These are phyloP conservation scores for Oropetium thomaeum DNA, from an alignment of 176 grass and related monocot genomes.

Conservation along the genomic window DNA sequence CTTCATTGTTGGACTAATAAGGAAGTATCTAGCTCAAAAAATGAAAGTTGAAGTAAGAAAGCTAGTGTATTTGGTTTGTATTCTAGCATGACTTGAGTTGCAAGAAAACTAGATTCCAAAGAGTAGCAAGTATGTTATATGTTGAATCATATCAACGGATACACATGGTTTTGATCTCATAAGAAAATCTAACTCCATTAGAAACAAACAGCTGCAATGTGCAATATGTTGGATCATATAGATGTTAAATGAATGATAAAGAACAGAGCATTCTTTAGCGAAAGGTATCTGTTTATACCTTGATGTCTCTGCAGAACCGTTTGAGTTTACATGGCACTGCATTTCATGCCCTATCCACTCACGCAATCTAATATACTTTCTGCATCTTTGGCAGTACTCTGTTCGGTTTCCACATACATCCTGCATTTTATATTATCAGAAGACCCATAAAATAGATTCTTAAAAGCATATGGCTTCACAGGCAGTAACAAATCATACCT, in stretches of 20 bases:
- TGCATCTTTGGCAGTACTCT: conserved; percentile 73
- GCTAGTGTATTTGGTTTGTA: conserved; percentile 10
- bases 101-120: background rate
- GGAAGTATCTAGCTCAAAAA: background rate
- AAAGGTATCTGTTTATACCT: conserved; percentile 45
- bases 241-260: background rate
- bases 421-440: conserved; percentile 40
- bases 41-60: background rate
- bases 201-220: background rate
- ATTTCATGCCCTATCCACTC: conserved; percentile 72
- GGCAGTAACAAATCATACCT: conserved; percentile 47
- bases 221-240: background rate
- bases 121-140: background rate
- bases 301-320: conserved; percentile 52
- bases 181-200: background rate
- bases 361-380: conserved; percentile 76
- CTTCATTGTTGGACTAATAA: background rate
- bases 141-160: conserved; percentile 3
- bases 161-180: background rate
- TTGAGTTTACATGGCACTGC: conserved; percentile 56
- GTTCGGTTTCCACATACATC: conserved; percentile 98
- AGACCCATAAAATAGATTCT: background rate
- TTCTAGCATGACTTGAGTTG: background rate
- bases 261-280: background rate
- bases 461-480: background rate